phyloP scores from a whole-genome alignment of 2,329 filamentous ascomycete species.

The Penicillium sp. region DNA sequence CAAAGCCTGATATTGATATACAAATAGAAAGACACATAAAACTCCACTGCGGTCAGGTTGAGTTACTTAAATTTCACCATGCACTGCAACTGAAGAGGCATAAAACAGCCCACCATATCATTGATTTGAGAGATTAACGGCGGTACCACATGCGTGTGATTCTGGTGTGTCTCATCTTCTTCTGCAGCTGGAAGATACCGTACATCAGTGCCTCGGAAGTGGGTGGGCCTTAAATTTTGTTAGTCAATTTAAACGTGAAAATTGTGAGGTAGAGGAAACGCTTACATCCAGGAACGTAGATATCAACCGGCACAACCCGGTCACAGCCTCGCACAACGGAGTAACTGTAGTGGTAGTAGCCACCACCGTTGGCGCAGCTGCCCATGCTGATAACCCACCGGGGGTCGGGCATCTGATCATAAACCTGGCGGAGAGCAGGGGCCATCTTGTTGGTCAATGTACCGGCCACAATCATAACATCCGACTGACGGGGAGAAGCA shows the following conservation, averaged over 20 bases:
- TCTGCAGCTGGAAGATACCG: constrained; percentile 75
- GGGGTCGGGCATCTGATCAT: constrained; percentile 94
- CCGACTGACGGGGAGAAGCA: constrained; percentile 78
- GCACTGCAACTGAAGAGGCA: constrained; percentile 13
- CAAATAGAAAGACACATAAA: constrained; percentile 23
- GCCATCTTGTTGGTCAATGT: constrained; percentile 95
- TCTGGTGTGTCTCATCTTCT: constrained; percentile 67
- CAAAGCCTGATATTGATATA: constrained; percentile 21
- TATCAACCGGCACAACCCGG: constrained; percentile 77
- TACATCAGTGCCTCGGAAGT: constrained; percentile 59
- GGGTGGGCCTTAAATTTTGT: constrained; percentile 44
- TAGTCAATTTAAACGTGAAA: constrained; percentile 10
- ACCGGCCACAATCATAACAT: constrained; percentile 88
- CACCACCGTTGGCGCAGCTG: constrained; percentile 79
- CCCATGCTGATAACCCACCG: constrained; percentile 87
- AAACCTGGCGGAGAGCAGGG: constrained; percentile 80
- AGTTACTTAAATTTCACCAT: constrained; percentile 20
- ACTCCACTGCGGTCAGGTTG: constrained; percentile 21
- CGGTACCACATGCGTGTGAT: constrained; percentile 60
- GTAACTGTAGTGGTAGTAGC: constrained; percentile 88
- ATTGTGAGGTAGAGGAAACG: constrained; percentile 38
- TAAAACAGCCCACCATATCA: constrained; percentile 9
- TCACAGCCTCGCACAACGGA: constrained; percentile 75
- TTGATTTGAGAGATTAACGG: constrained; percentile 35
- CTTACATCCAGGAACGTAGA: constrained; percentile 79